A percentile compares a stretch with the other conserved stretches of the same genome.
Evolutionary conservation across 768 basidiomycete species (phyloP).

Genomic region (Auricularia sp.): DNA sequence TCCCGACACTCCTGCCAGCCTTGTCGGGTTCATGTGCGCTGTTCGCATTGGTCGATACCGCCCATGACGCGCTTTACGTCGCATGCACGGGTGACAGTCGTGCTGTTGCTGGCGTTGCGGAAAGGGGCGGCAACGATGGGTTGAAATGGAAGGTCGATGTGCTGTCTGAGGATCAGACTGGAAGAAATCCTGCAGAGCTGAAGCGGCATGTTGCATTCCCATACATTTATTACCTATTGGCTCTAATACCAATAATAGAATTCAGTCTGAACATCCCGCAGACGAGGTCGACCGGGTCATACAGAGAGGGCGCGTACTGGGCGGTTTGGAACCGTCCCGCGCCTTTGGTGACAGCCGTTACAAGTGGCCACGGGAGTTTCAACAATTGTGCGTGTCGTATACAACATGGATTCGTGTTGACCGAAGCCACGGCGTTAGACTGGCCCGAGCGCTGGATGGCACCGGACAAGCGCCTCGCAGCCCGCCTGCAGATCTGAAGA

Average conservation of each 20-base stretch:
- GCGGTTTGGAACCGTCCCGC: slow-evolving; percentile 76
- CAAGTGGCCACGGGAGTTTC: slow-evolving; percentile 71
- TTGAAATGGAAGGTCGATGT: slow-evolving; percentile 76
- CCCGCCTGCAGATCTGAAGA: slow-evolving; percentile 56
- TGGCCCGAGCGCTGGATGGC: slow-evolving; percentile 33
- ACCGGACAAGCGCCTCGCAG: slow-evolving; percentile 50
- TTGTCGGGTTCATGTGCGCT: slow-evolving; percentile 88
- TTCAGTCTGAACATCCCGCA: slow-evolving; percentile 74
- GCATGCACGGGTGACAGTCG: slow-evolving; percentile 91
- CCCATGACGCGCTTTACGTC: slow-evolving; percentile 73
- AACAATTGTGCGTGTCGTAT: slow-evolving; percentile 48
- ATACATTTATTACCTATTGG: not conserved
- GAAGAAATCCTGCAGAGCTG: slow-evolving; percentile 77
- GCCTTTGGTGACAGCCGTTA: slow-evolving; percentile 87
- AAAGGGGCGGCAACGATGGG: slow-evolving; percentile 43
- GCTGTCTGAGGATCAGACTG: slow-evolving; percentile 94
- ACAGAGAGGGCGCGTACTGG: slow-evolving; percentile 71
- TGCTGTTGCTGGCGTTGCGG: slow-evolving; percentile 76
- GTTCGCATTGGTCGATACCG: slow-evolving; percentile 78
- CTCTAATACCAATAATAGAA: slow-evolving; percentile 30
- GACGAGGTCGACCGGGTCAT: slow-evolving; percentile 69
- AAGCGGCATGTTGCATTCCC: slow-evolving; percentile 46
- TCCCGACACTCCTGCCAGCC: slow-evolving; percentile 72
- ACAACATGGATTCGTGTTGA: not conserved
- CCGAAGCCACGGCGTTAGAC: not conserved